Percentiles rank a stretch among this genome's conserved stretches.
phyloP scores from a whole-genome alignment of 1,284 basidiomycete species.

The Moesziomyces antarcticus region DNA sequence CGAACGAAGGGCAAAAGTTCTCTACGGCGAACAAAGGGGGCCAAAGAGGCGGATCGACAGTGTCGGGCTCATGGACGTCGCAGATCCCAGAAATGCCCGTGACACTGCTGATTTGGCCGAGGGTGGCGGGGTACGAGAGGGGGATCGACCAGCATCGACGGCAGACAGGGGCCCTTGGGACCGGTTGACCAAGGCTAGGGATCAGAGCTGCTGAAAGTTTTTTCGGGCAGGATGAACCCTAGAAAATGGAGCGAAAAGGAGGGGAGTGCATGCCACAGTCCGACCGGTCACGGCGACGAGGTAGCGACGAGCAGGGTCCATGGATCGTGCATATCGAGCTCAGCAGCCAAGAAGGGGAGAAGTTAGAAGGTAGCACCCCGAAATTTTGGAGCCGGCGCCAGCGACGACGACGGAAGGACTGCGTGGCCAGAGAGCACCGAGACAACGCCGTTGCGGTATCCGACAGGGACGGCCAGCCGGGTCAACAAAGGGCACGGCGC shows the following conservation, averaged over 20 bases:
- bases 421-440: neutral
- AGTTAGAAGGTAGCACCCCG: conserved; percentile 37
- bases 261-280: conserved; percentile 4
- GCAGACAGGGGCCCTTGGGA: conserved; percentile 2
- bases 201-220: conserved; percentile 10
- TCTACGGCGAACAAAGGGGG: conserved; percentile 37
- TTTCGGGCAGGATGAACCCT: conserved; percentile 21
- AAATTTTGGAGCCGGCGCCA: conserved; percentile 18
- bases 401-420: conserved; percentile 6
- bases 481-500: neutral
- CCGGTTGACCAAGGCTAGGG: neutral
- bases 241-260: conserved; percentile 20
- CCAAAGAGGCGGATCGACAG: conserved; percentile 36
- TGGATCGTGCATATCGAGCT: conserved; percentile 11
- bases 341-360: conserved; percentile 35
- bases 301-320: conserved; percentile 14
- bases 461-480: conserved; percentile 7
- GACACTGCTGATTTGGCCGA: conserved; percentile 35
- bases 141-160: conserved; percentile 9
- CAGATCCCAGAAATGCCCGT: conserved; percentile 40
- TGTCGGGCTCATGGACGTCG: conserved; percentile 21
- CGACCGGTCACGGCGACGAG: neutral
- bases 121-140: conserved; percentile 18
- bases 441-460: conserved; percentile 1
- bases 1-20: conserved; percentile 3